Evolutionary conservation across 2,329 filamentous ascomycete species (phyloP).

Genomic region (Sclerotinia sclerotiorum): DNA sequence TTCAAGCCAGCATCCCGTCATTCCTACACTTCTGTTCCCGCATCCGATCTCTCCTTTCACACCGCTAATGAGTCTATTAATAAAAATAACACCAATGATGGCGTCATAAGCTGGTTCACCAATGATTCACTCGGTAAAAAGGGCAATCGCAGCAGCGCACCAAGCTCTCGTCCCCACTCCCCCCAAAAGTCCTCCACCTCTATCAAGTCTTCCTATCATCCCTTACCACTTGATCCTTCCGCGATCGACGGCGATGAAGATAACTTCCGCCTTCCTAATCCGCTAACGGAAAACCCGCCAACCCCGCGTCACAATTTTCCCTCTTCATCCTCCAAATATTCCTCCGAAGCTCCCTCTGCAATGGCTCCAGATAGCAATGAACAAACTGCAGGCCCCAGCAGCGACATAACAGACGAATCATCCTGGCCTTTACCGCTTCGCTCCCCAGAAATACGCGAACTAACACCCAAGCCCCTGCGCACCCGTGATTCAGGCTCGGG

Average conservation of each 20-base stretch:
- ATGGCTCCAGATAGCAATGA: constrained; percentile 43
- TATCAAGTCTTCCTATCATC: constrained; percentile 29
- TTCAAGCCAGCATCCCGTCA: constrained; percentile 53
- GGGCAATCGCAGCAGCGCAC: constrained; percentile 15
- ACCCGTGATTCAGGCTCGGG: constrained; percentile 16
- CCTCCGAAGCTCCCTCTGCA: constrained; percentile 25
- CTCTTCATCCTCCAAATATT: constrained; percentile 43
- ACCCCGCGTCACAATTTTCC: constrained; percentile 37
- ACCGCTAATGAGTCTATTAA: constrained; percentile 11
- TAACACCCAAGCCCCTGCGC: constrained; percentile 29
- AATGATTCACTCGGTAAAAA: constrained; percentile 38
- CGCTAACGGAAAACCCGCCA: constrained; percentile 53
- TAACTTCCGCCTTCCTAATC: constrained; percentile 47
- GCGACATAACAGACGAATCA: constrained; percentile 48
- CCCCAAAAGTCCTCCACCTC: constrained; percentile 30
- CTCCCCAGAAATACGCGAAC: constrained; percentile 21
- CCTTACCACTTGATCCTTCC: constrained; percentile 28
- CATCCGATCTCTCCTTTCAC: constrained; percentile 31
- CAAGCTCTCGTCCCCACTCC: constrained; percentile 36
- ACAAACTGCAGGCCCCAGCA: constrained; percentile 42
- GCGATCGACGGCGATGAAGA: constrained; percentile 45
- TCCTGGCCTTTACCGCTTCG: constrained; percentile 12
- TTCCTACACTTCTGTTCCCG: constrained; percentile 53
- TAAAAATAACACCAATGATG: neutral
- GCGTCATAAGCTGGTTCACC: constrained; percentile 34